These are phyloP conservation scores for Nothophoma quercina DNA, from an alignment of 2,329 filamentous ascomycete species.

Conservation along the genomic window DNA sequence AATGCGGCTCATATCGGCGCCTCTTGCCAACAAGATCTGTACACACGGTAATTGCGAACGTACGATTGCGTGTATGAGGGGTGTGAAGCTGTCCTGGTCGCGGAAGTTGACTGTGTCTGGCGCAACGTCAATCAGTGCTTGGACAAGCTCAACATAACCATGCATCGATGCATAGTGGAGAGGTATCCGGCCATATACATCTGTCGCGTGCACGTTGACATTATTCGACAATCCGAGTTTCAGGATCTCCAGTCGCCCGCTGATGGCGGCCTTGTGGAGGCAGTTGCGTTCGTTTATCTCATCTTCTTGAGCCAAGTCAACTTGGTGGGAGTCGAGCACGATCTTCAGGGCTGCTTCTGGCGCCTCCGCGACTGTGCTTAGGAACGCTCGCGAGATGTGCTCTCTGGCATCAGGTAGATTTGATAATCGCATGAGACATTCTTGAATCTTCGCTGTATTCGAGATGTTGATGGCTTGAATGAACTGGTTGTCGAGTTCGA, in stretches of 20 bases:
- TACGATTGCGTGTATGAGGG: conserved; percentile 92
- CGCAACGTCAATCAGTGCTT: conserved; percentile 73
- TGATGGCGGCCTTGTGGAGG: conserved; percentile 95
- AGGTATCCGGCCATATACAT: conserved; percentile 93
- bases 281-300: conserved; percentile 98
- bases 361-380: conserved; percentile 87
- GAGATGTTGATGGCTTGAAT: conserved; percentile 86
- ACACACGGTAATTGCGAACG: conserved; percentile 85
- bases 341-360: conserved; percentile 77
- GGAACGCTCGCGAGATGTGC: conserved; percentile 86
- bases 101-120: conserved; percentile 82
- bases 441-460: conserved; percentile 77
- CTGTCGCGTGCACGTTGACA: conserved; percentile 80
- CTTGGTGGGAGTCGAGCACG: conserved; percentile 79
- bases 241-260: conserved; percentile 82
- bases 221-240: conserved; percentile 75
- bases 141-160: conserved; percentile 83
- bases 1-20: conserved; percentile 84
- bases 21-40: conserved; percentile 75
- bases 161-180: conserved; percentile 97
- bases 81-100: conserved; percentile 97
- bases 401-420: conserved; percentile 70
- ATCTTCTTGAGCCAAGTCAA: conserved; percentile 92
- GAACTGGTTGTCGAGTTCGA: conserved; percentile 87
- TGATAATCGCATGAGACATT: conserved; percentile 78